Evolutionary conservation across 2,329 filamentous ascomycete genomes (phyloP).

Genomic region (Fusarium hostae): DNA sequence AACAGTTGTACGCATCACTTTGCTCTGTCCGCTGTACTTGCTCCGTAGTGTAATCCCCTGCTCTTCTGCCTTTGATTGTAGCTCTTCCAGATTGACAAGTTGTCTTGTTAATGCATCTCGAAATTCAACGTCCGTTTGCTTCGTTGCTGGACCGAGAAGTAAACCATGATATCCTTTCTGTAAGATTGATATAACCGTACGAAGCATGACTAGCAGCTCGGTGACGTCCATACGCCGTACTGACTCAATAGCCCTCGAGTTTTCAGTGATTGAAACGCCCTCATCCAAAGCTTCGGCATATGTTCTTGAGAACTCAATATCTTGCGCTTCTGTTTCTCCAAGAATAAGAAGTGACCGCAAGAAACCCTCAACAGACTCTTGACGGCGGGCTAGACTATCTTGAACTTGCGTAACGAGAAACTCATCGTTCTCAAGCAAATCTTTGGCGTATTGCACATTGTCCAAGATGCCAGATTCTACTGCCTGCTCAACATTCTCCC

Average conservation of each 20-base stretch:
- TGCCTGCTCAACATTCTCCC: conserved; percentile 60
- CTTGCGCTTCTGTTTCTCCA: conserved; percentile 50
- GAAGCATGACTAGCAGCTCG: conserved; percentile 44
- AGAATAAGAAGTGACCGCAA: conserved; percentile 62
- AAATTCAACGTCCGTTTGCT: conserved; percentile 48
- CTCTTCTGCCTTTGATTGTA: conserved; percentile 59
- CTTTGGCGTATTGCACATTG: conserved; percentile 56
- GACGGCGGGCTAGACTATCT: conserved; percentile 43
- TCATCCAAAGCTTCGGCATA: conserved; percentile 71
- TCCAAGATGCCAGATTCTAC: conserved; percentile 56
- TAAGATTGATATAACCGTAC: conserved; percentile 44
- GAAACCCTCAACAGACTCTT: conserved; percentile 56
- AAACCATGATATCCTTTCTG: conserved; percentile 53
- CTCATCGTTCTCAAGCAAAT: conserved; percentile 69
- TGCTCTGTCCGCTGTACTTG: conserved; percentile 77
- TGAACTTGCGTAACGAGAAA: conserved; percentile 61
- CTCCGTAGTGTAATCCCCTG: conserved; percentile 70
- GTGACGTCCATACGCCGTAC: conserved; percentile 66
- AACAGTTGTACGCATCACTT: conserved; percentile 78
- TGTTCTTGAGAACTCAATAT: conserved; percentile 61
- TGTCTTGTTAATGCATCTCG: conserved; percentile 53
- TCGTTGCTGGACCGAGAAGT: conserved; percentile 47
- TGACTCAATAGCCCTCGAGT: conserved; percentile 65
- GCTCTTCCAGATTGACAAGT: conserved; percentile 57
- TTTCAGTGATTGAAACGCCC: conserved; percentile 63